Percentiles rank a stretch among this genome's conserved stretches.
Conservation (phyloP, 2,329 filamentous ascomycete species). For the Diaporthe citriasiana region DNA sequence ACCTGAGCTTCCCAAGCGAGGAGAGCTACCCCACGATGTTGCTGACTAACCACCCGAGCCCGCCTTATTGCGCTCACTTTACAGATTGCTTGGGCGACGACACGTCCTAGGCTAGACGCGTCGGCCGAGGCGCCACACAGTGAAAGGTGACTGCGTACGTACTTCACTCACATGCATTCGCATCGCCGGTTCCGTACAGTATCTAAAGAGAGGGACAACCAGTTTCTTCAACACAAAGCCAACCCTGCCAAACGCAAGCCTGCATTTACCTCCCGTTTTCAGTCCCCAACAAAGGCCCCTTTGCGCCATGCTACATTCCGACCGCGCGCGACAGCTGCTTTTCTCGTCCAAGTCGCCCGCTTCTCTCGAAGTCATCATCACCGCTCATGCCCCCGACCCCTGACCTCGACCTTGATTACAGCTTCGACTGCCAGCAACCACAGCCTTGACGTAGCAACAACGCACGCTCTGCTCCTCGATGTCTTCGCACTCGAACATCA, state of each 20-base stretch:
- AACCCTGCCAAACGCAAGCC: not conserved
- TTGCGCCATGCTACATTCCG: conserved; percentile 35
- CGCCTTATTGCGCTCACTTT: not conserved
- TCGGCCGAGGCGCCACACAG: conserved; percentile 9
- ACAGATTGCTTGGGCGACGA: conserved; percentile 16
- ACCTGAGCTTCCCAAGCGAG: not conserved
- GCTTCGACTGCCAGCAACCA: not conserved
- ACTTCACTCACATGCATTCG: conserved; percentile 4
- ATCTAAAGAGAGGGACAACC: conserved; percentile 8
- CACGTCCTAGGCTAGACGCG: conserved; percentile 35
- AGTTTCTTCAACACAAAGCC: conserved; percentile 24
- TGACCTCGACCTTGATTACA: conserved; percentile 26
- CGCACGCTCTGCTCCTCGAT: not conserved
- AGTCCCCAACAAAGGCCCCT: conserved; percentile 19
- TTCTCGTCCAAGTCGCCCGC: conserved; percentile 26
- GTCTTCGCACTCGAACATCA: conserved; percentile 10
- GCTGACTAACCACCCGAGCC: conserved; percentile 16
- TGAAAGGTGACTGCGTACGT: conserved; percentile 18
- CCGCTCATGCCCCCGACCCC: conserved; percentile 25
- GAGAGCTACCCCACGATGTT: conserved; percentile 2
- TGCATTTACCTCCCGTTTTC: conserved; percentile 29
- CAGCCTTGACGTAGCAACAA: not conserved
- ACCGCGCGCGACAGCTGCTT: conserved; percentile 28
- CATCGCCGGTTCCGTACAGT: conserved; percentile 30
- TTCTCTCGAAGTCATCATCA: conserved; percentile 36